Percentiles rank a stretch among this genome's conserved stretches.
phyloP scores from a whole-genome alignment of 106 monocot genomes.

The Dactylorhiza incarnata region DNA sequence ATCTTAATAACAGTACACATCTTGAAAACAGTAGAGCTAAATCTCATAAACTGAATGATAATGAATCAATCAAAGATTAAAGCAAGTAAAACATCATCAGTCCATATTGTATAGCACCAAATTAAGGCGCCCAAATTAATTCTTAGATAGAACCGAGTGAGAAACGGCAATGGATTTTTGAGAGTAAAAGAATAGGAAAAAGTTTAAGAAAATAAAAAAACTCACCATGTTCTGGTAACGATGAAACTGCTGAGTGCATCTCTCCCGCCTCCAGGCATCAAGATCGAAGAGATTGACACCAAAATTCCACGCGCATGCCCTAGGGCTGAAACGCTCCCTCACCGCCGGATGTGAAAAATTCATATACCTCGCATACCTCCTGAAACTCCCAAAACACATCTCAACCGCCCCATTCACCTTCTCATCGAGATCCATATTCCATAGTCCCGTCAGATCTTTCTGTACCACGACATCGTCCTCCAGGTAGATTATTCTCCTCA shows the following conservation, averaged over 20 bases:
- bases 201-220: background rate
- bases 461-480: conserved; percentile 98
- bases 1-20: too few relatives aligned
- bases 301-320: conserved; percentile 82
- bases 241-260: conserved; percentile 73
- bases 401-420: conserved; percentile 88
- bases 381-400: conserved; percentile 83
- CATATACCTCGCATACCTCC: conserved; percentile 53
- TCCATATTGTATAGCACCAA: too few relatives aligned
- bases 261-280: conserved; percentile 81
- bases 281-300: conserved; percentile 93
- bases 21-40: too few relatives aligned
- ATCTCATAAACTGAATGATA: too few relatives aligned
- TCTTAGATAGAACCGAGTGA: too few relatives aligned
- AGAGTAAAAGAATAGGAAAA: background rate
- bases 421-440: conserved; percentile 64
- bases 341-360: conserved; percentile 69
- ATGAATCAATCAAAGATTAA: too few relatives aligned
- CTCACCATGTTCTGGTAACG: conserved; percentile 58
- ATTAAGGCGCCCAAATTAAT: too few relatives aligned
- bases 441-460: conserved; percentile 60
- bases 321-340: conserved; percentile 47
- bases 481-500: conserved; percentile 53
- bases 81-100: too few relatives aligned
- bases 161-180: too few relatives aligned